phyloP scores from a whole-genome alignment of 2,329 filamentous ascomycete genomes.

The Elsinoe australis region DNA sequence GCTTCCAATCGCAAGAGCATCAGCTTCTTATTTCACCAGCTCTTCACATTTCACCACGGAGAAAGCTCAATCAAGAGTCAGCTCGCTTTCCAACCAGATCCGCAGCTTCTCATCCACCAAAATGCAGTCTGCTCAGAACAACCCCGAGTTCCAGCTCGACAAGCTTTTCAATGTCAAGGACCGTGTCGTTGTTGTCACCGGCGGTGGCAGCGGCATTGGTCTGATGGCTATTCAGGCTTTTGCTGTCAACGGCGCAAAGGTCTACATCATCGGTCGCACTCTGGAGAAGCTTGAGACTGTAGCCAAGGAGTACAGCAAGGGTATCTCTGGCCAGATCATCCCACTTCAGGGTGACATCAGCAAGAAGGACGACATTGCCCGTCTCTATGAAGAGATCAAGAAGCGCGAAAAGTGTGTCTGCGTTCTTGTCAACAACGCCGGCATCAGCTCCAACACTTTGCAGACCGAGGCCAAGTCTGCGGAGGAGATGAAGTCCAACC shows the following conservation, averaged over 20 bases:
- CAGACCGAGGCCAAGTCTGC: constrained; percentile 34
- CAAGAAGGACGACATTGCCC: constrained; percentile 38
- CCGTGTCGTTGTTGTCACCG: constrained; percentile 38
- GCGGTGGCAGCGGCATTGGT: constrained; percentile 42
- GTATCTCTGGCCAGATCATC: constrained; percentile 41
- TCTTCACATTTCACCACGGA: background rate
- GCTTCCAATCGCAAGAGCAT: too few relatives aligned
- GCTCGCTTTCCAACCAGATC: background rate
- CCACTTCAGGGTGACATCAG: constrained; percentile 39
- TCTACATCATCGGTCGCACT: constrained; percentile 43
- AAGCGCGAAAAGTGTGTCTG: constrained; percentile 39
- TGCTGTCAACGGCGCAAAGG: constrained; percentile 34
- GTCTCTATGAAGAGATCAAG: constrained; percentile 37
- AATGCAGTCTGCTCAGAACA: constrained; percentile 27
- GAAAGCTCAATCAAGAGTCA: background rate
- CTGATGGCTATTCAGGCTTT: constrained; percentile 39
- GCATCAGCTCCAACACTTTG: constrained; percentile 36
- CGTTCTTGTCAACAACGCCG: constrained; percentile 44
- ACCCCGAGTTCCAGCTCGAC: constrained; percentile 30
- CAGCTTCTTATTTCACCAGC: background rate
- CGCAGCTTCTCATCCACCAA: constrained; percentile 2
- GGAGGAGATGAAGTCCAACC: constrained; percentile 37
- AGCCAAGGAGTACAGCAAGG: constrained; percentile 37
- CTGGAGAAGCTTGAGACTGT: constrained; percentile 44
- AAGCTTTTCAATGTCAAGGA: constrained; percentile 34